Evolutionary conservation across 2,329 filamentous ascomycete genomes (phyloP), one percentile per base, ranked within the genome.

Genomic region (Nemania bipapillata): DNA sequence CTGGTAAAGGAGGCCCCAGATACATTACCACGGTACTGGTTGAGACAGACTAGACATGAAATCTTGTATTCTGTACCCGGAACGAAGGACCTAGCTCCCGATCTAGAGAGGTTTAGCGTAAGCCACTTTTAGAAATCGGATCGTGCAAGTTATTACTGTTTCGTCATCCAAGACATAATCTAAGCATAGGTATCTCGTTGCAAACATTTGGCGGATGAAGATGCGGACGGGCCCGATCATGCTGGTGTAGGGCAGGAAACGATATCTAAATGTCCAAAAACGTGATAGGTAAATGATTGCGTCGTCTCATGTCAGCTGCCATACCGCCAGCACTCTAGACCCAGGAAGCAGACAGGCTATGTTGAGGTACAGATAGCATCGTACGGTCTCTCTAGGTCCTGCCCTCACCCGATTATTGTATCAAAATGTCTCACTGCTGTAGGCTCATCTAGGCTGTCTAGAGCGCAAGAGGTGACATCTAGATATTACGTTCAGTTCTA

Each of bases 341-440:
- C 11, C 37, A 15, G 37, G 4, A 40, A 7, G 37, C n/a, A n/a
- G n/a, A n/a, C n/a, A n/a, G n/a, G n/a, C n/a, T n/a, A n/a, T n/a
- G n/a, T n/a, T n/a, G n/a, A n/a, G n/a, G n/a, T n/a, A n/a, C n/a
- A n/a, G n/a, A n/a, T n/a, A n/a, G 20, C 24, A 49, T 49, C 37
- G 54, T 37, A 57, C 30, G 2, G 4, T 22, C 12, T 30, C 20
- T 4, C 15, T 22, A 17, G 22, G 28, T 22, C 26, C 28, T 35
- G 24, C 42, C 32, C 24, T 56, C 53, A 22, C 20, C 66, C 30
- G 26, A 35, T 35, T 60, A 28, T 54, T 17, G 50, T 49, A 8
- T 61, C 50, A 28, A 47, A 40, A 42, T 69, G 63, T 66, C 63
- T 69, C 11, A 32, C 24, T 57, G 52, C 26, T 52, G 45, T 7